Evolutionary conservation across 257 asterid genomes (phyloP), one percentile per base, ranked within the genome.

Genomic region (Dorcoceras hygrometricum): DNA sequence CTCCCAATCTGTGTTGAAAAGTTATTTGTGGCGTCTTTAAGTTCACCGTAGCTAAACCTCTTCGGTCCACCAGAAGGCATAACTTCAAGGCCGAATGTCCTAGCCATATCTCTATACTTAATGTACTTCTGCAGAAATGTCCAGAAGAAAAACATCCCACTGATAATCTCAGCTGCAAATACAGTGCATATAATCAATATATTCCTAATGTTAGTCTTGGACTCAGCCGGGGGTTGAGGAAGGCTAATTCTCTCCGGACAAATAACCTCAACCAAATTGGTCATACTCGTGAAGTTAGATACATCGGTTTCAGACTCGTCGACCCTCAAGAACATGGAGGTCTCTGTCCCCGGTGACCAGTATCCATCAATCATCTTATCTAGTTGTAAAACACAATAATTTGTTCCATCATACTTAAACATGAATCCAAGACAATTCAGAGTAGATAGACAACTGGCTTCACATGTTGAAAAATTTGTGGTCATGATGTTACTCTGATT

Each of bases 101-200:
- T 77, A 0, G 97, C 97, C 96, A 90, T 90, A 68, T 90, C 95
- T 84, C 96, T 82, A 19, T 88, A 90, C 87, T 88, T 86, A 6
- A 77, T 82, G 53, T 90, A 90, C 88, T 90, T 86, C 67, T 85
- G 88, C 23, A 86, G 63, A 66, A 90, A 86, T 5, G 93, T 75
- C 96, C 96, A 83, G 68, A 90, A 86, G 86, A 88, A 88, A 72
- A 83, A 77, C 22, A 78, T 81, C 3, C 93, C 97, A 76, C 88
- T 75, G 6, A 90, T 71, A 20, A 90, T 87, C 88, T 90, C 97
- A 25, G 93, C 95, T 27, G 79, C 86, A 66, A 90, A 84, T 14
- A 90, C 57, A 7, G 93, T 65, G 27, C 87, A 70, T 28, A 88
- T 74, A 29, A 90, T 82, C 58, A 63, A 83, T 6, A 86, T 78